Conservation (phyloP, 306 rosid species). For the Echinosophora koreensis region DNA sequence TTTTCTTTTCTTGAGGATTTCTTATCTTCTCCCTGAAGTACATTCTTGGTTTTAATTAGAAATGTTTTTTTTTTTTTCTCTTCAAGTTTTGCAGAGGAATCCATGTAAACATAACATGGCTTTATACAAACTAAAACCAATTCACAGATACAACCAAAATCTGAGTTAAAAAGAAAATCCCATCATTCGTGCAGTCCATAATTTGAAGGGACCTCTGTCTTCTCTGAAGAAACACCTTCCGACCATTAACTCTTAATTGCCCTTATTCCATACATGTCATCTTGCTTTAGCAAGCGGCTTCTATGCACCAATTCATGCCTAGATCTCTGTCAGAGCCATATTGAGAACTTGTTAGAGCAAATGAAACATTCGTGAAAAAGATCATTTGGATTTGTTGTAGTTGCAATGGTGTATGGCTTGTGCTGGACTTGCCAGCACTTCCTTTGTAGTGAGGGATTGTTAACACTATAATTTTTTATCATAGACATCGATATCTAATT, state of each 20-base stretch:
- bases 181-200: neutral
- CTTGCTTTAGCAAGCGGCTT: neutral
- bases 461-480: too few relatives aligned
- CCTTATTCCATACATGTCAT: neutral
- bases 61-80: neutral
- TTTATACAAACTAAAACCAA: neutral
- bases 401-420: neutral
- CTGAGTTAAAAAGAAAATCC: neutral
- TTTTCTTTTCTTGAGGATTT: neutral
- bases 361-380: too few relatives aligned
- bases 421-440: neutral
- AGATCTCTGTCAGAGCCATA: neutral
- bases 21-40: neutral
- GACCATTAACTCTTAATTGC: neutral
- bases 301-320: neutral
- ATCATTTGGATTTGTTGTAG: too few relatives aligned
- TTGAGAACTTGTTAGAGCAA: too few relatives aligned
- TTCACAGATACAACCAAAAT: neutral
- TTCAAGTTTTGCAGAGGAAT: neutral
- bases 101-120: neutral
- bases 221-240: neutral
- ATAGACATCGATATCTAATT: neutral
- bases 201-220: neutral
- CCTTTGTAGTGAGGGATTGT: neutral
- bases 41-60: neutral